Evolutionary conservation across 2,329 filamentous ascomycete species (phyloP).

Genomic region (Cladophialophora carrionii): DNA sequence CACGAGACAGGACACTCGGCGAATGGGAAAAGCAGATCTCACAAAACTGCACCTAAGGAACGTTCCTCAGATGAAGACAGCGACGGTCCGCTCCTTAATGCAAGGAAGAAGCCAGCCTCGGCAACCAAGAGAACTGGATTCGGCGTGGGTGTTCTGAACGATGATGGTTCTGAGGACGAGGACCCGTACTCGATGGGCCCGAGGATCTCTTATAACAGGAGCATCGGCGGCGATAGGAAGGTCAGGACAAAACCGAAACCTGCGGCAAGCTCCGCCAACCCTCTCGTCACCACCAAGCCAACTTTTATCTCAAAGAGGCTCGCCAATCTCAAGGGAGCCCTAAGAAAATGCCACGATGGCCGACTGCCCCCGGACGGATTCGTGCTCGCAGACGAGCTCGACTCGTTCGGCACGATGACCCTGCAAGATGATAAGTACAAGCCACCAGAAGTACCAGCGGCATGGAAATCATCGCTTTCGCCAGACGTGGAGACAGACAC

Average conservation of each 20-base stretch:
- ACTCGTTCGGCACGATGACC: constrained; percentile 53
- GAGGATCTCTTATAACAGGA: constrained; percentile 81
- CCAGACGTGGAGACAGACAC: constrained; percentile 33
- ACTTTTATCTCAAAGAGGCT: constrained; percentile 74
- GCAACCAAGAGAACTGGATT: constrained; percentile 70
- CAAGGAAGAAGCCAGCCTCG: constrained; percentile 42
- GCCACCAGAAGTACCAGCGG: constrained; percentile 52
- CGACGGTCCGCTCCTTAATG: constrained; percentile 42
- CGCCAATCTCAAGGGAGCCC: constrained; percentile 48
- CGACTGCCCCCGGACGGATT: constrained; percentile 53
- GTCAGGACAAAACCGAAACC: constrained; percentile 66
- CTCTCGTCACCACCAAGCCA: constrained; percentile 67
- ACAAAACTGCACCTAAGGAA: neutral
- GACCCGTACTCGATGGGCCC: constrained; percentile 92
- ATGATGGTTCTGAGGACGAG: constrained; percentile 92
- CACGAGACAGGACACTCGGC: constrained; percentile 29
- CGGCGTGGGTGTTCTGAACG: constrained; percentile 86
- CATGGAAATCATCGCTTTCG: constrained; percentile 68
- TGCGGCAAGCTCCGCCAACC: constrained; percentile 61
- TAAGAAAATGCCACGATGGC: constrained; percentile 80
- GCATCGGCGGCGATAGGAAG: constrained; percentile 79
- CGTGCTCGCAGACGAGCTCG: constrained; percentile 63
- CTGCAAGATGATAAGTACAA: constrained; percentile 52
- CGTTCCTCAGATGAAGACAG: constrained; percentile 31
- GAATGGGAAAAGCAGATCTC: neutral